These are phyloP conservation scores for Berberis thunbergii DNA, from an alignment of 164 flowering plant genomes.

Conservation along the genomic window DNA sequence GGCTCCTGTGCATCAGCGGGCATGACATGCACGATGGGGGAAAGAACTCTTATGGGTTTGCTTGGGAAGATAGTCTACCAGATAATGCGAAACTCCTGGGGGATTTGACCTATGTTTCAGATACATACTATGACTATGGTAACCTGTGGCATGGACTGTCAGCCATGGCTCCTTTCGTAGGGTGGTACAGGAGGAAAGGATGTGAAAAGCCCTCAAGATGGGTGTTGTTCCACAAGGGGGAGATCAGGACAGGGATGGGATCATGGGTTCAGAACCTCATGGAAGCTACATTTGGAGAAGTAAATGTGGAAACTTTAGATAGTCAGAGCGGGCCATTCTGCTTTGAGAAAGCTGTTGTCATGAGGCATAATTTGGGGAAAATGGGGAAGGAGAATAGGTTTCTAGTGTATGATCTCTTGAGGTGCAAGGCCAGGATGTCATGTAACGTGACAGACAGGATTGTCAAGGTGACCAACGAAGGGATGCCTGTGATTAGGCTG, in stretches of 20 bases:
- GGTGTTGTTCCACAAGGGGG: constrained; percentile 1
- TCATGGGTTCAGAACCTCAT: background rate
- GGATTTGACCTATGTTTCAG: background rate
- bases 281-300: constrained; percentile 1
- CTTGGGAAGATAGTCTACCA: background rate
- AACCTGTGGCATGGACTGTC: constrained; percentile 1
- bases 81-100: background rate
- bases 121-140: background rate
- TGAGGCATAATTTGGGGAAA: constrained; percentile 1
- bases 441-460: background rate
- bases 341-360: constrained; percentile 1
- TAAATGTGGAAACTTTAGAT: background rate
- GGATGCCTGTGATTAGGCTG: background rate
- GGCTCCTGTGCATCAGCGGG: background rate
- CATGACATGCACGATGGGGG: background rate
- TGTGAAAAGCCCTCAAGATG: constrained; percentile 1
- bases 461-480: background rate
- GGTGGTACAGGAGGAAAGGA: constrained; percentile 2
- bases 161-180: background rate
- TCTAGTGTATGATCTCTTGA: background rate
- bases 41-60: background rate
- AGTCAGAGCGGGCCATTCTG: background rate
- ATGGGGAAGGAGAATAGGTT: constrained; percentile 1
- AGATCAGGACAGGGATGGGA: background rate
- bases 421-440: background rate